phyloP scores from a whole-genome alignment of 2,329 filamentous ascomycete genomes.

The Claviceps pusilla region DNA sequence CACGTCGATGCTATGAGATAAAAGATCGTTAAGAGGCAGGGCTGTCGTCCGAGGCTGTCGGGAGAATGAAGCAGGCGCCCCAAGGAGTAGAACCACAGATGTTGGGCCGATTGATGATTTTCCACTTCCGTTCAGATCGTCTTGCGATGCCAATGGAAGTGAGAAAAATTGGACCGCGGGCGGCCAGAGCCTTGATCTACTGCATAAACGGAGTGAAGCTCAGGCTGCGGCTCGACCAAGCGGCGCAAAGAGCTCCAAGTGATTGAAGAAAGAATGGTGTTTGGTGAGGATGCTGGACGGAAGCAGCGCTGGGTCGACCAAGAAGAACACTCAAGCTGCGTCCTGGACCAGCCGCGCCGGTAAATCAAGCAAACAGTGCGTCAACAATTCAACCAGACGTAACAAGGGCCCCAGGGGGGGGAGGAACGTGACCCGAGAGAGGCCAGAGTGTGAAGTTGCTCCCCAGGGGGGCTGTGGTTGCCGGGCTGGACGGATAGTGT shows the following conservation, averaged over 20 bases:
- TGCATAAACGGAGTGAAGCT: constrained; percentile 4
- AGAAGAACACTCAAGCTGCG: background rate
- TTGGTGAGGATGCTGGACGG: background rate
- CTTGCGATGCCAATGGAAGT: background rate
- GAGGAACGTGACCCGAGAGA: background rate
- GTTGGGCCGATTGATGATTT: background rate
- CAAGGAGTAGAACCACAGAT: background rate
- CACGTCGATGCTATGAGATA: background rate
- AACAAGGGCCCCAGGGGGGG: background rate
- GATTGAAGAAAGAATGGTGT: background rate
- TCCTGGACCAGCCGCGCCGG: background rate
- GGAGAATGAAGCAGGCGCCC: background rate
- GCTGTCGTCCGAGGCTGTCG: background rate
- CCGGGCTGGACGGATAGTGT: background rate
- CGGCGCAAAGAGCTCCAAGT: constrained; percentile 3
- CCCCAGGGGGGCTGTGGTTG: background rate
- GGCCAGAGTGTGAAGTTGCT: constrained; percentile 4
- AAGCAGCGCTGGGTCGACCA: background rate
- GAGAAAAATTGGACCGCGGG: constrained; percentile 2
- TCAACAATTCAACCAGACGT: constrained; percentile 1
- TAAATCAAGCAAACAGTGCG: constrained; percentile 3
- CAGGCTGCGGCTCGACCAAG: constrained; percentile 3
- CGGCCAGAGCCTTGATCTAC: background rate
- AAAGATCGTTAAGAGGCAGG: background rate
- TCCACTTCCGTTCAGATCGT: background rate